Conservation (phyloP, 768 basidiomycete genomes). For the Plicaturopsis crispa region DNA sequence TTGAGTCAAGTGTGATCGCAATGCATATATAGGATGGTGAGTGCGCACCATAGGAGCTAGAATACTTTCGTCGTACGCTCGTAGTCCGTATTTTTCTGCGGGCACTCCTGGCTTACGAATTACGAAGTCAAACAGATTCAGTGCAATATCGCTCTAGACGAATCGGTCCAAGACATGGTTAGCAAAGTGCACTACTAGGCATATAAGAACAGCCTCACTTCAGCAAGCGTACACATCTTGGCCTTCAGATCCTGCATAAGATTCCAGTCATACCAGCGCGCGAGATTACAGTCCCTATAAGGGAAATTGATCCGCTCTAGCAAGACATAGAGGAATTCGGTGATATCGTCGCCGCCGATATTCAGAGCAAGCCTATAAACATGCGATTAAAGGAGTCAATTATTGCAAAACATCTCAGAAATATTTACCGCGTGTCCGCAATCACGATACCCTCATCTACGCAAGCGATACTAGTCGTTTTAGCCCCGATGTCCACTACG, state of each 20-base stretch:
- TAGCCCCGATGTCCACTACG: conserved; percentile 91
- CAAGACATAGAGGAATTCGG: conserved; percentile 77
- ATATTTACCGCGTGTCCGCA: conserved; percentile 71
- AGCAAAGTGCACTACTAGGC: not conserved
- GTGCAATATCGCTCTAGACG: conserved; percentile 86
- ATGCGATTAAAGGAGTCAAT: not conserved
- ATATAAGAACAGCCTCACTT: conserved; percentile 43
- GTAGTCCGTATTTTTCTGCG: conserved; percentile 82
- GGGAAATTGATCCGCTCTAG: conserved; percentile 81
- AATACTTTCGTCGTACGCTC: conserved; percentile 93
- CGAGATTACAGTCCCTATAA: conserved; percentile 76
- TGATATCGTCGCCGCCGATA: conserved; percentile 94
- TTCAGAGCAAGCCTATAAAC: conserved; percentile 61
- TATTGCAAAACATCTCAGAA: not conserved
- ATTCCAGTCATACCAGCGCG: conserved; percentile 76
- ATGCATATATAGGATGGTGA: no score
- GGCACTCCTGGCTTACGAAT: conserved; percentile 69
- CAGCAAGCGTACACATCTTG: conserved; percentile 76
- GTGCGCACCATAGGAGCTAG: conserved; percentile 82
- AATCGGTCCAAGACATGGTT: no score
- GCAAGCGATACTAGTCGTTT: conserved; percentile 78
- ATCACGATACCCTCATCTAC: conserved; percentile 91
- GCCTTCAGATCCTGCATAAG: conserved; percentile 90
- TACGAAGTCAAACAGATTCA: conserved; percentile 87
- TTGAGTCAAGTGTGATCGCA: no score